A percentile compares a stretch with the other conserved stretches of the same genome.
Conservation (phyloP, 2,329 filamentous ascomycete species). For the Rugonectria rugulosa region DNA sequence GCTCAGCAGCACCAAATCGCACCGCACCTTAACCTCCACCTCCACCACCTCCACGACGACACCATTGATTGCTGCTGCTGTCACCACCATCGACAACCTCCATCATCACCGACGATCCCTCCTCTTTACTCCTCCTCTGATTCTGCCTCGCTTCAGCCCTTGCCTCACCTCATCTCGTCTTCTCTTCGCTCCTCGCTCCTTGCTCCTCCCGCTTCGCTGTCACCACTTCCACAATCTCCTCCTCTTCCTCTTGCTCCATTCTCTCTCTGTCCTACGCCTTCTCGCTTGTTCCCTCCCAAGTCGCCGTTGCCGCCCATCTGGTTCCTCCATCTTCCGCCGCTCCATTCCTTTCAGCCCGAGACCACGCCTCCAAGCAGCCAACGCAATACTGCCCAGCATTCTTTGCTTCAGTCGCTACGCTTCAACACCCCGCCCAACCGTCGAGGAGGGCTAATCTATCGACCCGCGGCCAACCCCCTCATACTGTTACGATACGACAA, state of each 20-base stretch:
- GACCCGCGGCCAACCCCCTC: conserved; percentile 15
- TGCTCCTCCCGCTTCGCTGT: conserved; percentile 4
- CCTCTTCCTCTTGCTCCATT: background rate
- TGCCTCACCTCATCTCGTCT: background rate
- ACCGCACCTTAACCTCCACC: conserved; percentile 3
- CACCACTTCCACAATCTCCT: background rate
- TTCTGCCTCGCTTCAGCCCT: background rate
- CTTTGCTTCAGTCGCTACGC: background rate
- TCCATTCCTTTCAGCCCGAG: background rate
- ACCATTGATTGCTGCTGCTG: conserved; percentile 16
- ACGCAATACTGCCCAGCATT: background rate
- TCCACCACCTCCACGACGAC: conserved; percentile 18
- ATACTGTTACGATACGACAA: conserved; percentile 9
- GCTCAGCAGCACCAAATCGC: background rate
- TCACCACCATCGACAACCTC: conserved; percentile 13
- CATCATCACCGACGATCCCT: conserved; percentile 20
- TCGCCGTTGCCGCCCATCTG: conserved; percentile 12
- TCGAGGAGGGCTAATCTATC: conserved; percentile 6
- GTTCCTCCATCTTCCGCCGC: background rate
- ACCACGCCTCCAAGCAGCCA: background rate
- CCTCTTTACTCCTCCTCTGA: background rate
- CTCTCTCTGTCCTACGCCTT: background rate
- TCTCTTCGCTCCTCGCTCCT: background rate
- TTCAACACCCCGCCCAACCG: background rate
- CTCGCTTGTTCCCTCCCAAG: conserved; percentile 3